phyloP scores from a whole-genome alignment of 768 basidiomycete species.

The Solioccasus polychromus region DNA sequence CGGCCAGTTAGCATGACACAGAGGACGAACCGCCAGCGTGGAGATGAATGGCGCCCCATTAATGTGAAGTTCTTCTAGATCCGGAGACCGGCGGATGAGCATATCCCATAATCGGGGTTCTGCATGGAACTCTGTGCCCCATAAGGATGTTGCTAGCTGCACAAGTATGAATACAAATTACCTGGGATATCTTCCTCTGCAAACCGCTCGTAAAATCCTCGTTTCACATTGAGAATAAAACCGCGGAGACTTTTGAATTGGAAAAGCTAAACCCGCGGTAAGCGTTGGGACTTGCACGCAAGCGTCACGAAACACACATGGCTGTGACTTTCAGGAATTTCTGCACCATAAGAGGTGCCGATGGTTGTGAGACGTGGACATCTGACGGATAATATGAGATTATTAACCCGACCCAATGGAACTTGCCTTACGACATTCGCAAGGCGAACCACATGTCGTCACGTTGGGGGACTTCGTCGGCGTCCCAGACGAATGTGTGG shows the following conservation, averaged over 20 bases:
- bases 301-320: conserved; percentile 45
- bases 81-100: conserved; percentile 61
- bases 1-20: conserved; percentile 68
- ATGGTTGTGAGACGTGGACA: conserved; percentile 65
- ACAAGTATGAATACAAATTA: conserved; percentile 19
- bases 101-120: conserved; percentile 57
- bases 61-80: conserved; percentile 63
- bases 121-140: conserved; percentile 19
- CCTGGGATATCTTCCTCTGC: conserved; percentile 55
- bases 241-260: conserved; percentile 62
- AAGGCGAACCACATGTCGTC: conserved; percentile 82
- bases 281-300: background rate
- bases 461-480: conserved; percentile 57
- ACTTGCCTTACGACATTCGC: conserved; percentile 52
- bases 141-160: conserved; percentile 3
- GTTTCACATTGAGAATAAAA: conserved; percentile 59
- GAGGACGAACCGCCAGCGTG: conserved; percentile 47
- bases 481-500: conserved; percentile 67
- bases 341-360: conserved; percentile 58
- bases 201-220: conserved; percentile 60
- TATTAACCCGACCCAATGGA: background rate
- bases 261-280: conserved; percentile 49
- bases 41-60: conserved; percentile 26
- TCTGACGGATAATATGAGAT: conserved; percentile 32
- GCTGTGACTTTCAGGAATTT: conserved; percentile 56